Percentiles rank a stretch among this genome's conserved stretches.
Conservation (phyloP, 1,284 basidiomycete genomes). For the Ganoderma meredithae region DNA sequence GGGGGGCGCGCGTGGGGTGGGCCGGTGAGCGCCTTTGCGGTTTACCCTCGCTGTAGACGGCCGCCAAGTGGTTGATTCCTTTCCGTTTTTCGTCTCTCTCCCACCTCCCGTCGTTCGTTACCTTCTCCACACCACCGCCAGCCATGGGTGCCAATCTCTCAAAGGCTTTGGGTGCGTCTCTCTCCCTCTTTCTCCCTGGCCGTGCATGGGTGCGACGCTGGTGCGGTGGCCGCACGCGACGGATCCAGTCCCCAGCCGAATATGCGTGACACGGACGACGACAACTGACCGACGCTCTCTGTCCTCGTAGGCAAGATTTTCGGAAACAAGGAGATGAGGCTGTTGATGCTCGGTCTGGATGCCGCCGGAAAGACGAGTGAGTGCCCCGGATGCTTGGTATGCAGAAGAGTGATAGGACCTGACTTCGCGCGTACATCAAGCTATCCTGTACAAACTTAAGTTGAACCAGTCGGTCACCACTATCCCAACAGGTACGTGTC, state of each 20-base stretch:
- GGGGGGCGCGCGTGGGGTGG: slow-evolving; percentile 2
- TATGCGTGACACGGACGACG: slow-evolving; percentile 19
- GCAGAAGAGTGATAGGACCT: slow-evolving; percentile 12
- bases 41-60: slow-evolving; percentile 15
- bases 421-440: slow-evolving; percentile 50
- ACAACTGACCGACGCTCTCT: slow-evolving; percentile 24
- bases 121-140: slow-evolving; percentile 44
- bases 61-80: slow-evolving; percentile 24
- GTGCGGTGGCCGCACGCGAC: slow-evolving; percentile 3
- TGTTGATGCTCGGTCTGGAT: slow-evolving; percentile 92
- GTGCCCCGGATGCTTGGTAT: slow-evolving; percentile 34
- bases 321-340: slow-evolving; percentile 99
- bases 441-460: slow-evolving; percentile 99
- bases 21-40: slow-evolving; percentile 12
- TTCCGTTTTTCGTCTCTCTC: slow-evolving; percentile 41
- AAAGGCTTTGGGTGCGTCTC: slow-evolving; percentile 69
- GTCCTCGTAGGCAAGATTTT: slow-evolving; percentile 83
- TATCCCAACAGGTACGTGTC: slow-evolving; percentile 89
- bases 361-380: slow-evolving; percentile 97
- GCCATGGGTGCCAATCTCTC: slow-evolving; percentile 81
- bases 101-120: slow-evolving; percentile 57
- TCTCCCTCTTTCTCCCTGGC: neutral
- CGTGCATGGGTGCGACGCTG: neutral
- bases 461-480: slow-evolving; percentile 99
- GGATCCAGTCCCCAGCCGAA: neutral